Evolutionary conservation across 768 basidiomycete species (phyloP).

Genomic region (Punctularia strigosozonata): DNA sequence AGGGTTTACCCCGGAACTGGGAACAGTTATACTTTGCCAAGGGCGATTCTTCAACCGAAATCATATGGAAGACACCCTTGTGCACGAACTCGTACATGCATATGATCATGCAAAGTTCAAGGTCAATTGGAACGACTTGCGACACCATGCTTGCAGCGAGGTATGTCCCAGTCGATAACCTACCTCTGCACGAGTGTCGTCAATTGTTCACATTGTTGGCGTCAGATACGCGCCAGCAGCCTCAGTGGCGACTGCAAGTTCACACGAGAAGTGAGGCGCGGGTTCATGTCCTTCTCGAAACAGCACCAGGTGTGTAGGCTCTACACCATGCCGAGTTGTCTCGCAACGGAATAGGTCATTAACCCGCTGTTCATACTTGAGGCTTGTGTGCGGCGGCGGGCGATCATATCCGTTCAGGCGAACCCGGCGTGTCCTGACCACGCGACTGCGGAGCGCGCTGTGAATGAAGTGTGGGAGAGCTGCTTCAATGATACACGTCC

Average conservation of each 20-base stretch:
- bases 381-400: constrained; percentile 86
- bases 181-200: background rate
- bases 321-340: constrained; percentile 5
- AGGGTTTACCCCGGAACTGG: constrained; percentile 69
- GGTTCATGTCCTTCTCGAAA: constrained; percentile 73
- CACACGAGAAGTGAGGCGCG: constrained; percentile 68
- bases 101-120: constrained; percentile 95
- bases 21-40: constrained; percentile 77
- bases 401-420: constrained; percentile 65
- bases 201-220: constrained; percentile 3
- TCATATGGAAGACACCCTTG: constrained; percentile 88
- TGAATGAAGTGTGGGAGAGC: constrained; percentile 96
- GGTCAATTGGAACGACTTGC: constrained; percentile 80
- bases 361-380: constrained; percentile 20
- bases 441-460: constrained; percentile 73
- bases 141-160: constrained; percentile 96
- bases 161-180: constrained; percentile 30
- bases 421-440: constrained; percentile 73
- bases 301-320: constrained; percentile 71
- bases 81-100: constrained; percentile 91
- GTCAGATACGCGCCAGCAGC: constrained; percentile 88
- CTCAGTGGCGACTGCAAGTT: constrained; percentile 89
- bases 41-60: constrained; percentile 69
- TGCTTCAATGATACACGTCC: constrained; percentile 93
- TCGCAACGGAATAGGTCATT: background rate